Evolutionary conservation across 768 basidiomycete species (phyloP).

Genomic region (Leccinum barrowsii): DNA sequence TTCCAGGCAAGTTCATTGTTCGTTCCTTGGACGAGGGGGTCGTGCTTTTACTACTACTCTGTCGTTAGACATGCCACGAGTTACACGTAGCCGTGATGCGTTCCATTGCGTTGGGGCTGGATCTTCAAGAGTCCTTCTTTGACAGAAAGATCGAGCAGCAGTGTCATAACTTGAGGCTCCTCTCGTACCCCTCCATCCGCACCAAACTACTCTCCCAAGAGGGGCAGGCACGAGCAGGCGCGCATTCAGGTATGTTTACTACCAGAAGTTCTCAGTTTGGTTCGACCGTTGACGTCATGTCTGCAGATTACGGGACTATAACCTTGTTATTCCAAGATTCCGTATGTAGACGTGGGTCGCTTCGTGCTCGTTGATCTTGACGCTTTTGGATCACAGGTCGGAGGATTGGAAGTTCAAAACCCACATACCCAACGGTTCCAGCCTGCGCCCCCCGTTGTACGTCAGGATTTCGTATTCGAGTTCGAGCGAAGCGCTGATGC

Average conservation of each 20-base stretch:
- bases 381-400: constrained; percentile 44
- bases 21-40: neutral
- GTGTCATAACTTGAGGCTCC: constrained; percentile 74
- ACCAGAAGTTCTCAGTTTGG: neutral
- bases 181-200: constrained; percentile 79
- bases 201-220: constrained; percentile 51
- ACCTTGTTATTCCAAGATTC: constrained; percentile 80
- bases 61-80: constrained; percentile 62
- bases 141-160: constrained; percentile 72
- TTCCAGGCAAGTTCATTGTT: constrained; percentile 47
- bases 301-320: constrained; percentile 75
- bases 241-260: constrained; percentile 59
- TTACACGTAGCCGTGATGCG: constrained; percentile 77
- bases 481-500: constrained; percentile 1
- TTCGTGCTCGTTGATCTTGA: neutral
- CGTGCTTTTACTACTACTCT: constrained; percentile 3
- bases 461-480: constrained; percentile 20
- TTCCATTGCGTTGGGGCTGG: constrained; percentile 79
- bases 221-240: constrained; percentile 77
- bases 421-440: constrained; percentile 70
- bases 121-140: constrained; percentile 71
- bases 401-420: constrained; percentile 79
- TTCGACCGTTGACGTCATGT: neutral
- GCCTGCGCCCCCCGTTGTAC: constrained; percentile 72
- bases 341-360: constrained; percentile 31